Evolutionary conservation across 2,329 filamentous ascomycete species (phyloP).

Genomic region (Monascus ruber): DNA sequence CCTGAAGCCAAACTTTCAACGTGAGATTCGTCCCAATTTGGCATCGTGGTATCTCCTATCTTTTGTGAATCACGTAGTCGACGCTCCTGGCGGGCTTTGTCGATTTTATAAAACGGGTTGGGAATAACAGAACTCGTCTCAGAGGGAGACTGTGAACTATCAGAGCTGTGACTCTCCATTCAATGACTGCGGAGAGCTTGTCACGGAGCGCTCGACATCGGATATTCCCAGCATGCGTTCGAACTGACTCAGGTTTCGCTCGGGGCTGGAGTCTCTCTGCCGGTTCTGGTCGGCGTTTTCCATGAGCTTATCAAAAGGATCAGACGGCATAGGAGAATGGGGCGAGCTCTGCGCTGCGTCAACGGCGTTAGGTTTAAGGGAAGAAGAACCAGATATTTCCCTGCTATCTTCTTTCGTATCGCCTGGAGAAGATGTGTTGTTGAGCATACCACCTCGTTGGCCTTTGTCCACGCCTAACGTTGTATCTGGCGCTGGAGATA

Average conservation of each 20-base stretch:
- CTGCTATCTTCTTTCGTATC: not conserved
- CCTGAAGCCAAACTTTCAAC: not conserved
- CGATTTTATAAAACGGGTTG: constrained; percentile 22
- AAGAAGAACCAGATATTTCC: too few species aligned
- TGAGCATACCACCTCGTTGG: not conserved
- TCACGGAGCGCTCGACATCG: constrained; percentile 1
- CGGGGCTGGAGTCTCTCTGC: not conserved
- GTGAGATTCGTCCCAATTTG: too few species aligned
- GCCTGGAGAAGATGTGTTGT: not conserved
- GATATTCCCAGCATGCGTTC: not conserved
- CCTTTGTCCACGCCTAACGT: not conserved
- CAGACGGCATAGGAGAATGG: not conserved
- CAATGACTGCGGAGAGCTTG: not conserved
- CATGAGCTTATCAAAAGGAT: not conserved
- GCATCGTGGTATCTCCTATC: constrained; percentile 1
- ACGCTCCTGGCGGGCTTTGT: constrained; percentile 8
- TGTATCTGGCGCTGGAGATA: not conserved
- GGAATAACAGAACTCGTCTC: constrained; percentile 12
- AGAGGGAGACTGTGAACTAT: constrained; percentile 3
- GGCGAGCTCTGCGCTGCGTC: not conserved
- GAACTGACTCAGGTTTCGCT: not conserved
- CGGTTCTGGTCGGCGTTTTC: not conserved
- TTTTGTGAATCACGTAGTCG: constrained; percentile 1
- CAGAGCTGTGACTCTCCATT: constrained; percentile 1
- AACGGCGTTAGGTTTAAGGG: not conserved